phyloP scores from a whole-genome alignment of 2,329 filamentous ascomycete genomes.

The Elsinoe ampelina region DNA sequence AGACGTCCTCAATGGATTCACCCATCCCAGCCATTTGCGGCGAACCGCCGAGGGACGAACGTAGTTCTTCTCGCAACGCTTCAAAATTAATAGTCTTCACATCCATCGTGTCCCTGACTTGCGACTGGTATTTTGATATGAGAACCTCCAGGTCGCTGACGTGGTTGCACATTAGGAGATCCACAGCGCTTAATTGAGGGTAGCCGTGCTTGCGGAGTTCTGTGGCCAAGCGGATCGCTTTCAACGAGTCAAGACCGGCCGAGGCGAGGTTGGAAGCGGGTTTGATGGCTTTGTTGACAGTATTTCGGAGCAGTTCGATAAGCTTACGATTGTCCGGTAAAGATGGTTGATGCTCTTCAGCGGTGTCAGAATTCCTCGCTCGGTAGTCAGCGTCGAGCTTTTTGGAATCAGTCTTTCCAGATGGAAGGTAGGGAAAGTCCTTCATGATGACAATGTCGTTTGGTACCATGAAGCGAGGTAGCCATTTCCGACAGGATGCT shows the following conservation, averaged over 20 bases:
- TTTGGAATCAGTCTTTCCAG: slow-evolving; percentile 64
- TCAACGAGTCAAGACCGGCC: slow-evolving; percentile 58
- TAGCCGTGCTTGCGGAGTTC: slow-evolving; percentile 50
- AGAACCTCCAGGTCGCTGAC: slow-evolving; percentile 25
- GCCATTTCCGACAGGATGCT: slow-evolving; percentile 58
- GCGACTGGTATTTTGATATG: background rate
- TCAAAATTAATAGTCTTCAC: background rate
- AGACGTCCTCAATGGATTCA: slow-evolving; percentile 31
- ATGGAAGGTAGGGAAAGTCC: slow-evolving; percentile 64
- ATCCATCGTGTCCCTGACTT: background rate
- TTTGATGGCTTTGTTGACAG: slow-evolving; percentile 14
- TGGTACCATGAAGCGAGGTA: slow-evolving; percentile 78
- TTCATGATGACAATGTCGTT: slow-evolving; percentile 56
- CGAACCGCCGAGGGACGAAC: background rate
- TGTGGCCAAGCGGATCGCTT: slow-evolving; percentile 55
- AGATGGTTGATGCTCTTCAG: background rate
- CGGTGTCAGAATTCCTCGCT: slow-evolving; percentile 39
- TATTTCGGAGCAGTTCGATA: slow-evolving; percentile 16
- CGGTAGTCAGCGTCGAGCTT: slow-evolving; percentile 38
- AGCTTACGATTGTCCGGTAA: slow-evolving; percentile 29
- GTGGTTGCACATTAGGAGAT: slow-evolving; percentile 51
- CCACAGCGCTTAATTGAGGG: slow-evolving; percentile 44
- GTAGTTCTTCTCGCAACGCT: background rate
- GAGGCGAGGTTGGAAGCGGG: slow-evolving; percentile 39
- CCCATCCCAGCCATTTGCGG: background rate